Evolutionary conservation across 2,329 filamentous ascomycete genomes (phyloP).

Genomic region (Dendryphion nanum): DNA sequence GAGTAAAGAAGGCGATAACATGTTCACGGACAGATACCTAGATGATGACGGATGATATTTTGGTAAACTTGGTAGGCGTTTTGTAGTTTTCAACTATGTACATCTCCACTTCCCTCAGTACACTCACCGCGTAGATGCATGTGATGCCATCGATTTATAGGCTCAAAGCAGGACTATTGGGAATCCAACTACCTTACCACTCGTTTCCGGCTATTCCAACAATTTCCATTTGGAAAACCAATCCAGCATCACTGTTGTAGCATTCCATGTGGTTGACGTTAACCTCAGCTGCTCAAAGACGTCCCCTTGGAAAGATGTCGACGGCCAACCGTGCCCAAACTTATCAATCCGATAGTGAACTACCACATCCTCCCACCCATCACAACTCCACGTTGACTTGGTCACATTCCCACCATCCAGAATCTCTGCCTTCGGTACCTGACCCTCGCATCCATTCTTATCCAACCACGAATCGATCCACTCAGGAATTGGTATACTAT

Average conservation of each 20-base stretch:
- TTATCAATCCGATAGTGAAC: constrained; percentile 13
- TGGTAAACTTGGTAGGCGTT: not conserved
- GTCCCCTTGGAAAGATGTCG: constrained; percentile 13
- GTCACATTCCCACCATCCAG: constrained; percentile 12
- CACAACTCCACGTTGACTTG: constrained; percentile 15
- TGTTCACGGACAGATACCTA: not conserved
- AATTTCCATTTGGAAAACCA: constrained; percentile 21
- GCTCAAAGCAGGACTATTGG: too few species aligned
- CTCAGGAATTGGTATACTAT: constrained; percentile 12
- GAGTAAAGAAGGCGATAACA: not conserved
- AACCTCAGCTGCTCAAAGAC: constrained; percentile 16
- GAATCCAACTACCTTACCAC: not conserved
- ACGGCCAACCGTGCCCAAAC: constrained; percentile 27
- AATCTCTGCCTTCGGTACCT: not conserved
- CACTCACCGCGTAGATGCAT: too few species aligned
- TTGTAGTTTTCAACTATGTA: too few species aligned
- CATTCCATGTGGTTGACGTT: constrained; percentile 21
- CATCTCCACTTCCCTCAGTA: too few species aligned
- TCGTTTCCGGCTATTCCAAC: not conserved
- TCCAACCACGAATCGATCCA: constrained; percentile 15
- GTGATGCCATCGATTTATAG: too few species aligned
- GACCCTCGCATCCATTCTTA: constrained; percentile 8
- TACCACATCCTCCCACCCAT: constrained; percentile 11
- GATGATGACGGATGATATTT: not conserved
- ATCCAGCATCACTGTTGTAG: constrained; percentile 14